A percentile compares a stretch with the other conserved stretches of the same genome.
These are phyloP conservation scores for Symmetrospora coprosmae DNA, from an alignment of 768 basidiomycete species.

Conservation along the genomic window DNA sequence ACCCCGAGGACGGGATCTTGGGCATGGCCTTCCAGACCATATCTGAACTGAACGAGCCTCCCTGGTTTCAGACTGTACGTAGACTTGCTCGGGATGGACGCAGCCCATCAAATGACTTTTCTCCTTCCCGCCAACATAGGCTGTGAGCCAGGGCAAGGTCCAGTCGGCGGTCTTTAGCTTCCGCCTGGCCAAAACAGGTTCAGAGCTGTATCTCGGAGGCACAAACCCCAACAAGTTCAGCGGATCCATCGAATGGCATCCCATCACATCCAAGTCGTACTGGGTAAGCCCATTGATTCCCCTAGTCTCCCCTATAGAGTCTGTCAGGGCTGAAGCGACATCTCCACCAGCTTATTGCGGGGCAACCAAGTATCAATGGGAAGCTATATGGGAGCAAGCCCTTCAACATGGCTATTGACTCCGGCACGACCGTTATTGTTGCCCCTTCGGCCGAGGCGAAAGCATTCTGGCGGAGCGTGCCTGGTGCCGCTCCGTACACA, in stretches of 20 bases:
- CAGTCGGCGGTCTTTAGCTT: conserved; percentile 28
- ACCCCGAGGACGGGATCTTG: conserved; percentile 29
- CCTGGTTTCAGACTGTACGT: conserved; percentile 28
- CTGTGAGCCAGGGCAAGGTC: conserved; percentile 24
- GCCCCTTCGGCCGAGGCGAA: conserved; percentile 39
- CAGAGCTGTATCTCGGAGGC: conserved; percentile 38
- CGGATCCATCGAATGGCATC: conserved; percentile 29
- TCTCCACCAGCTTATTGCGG: background rate
- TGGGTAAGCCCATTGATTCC: conserved; percentile 30
- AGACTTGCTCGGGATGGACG: background rate
- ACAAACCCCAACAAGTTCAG: conserved; percentile 31
- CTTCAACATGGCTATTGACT: conserved; percentile 30
- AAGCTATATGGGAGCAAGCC: background rate
- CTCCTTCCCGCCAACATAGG: too few relatives aligned
- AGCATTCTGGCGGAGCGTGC: conserved; percentile 39
- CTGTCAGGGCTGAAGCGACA: too few relatives aligned
- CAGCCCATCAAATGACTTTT: conserved; percentile 28
- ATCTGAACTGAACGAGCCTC: conserved; percentile 39
- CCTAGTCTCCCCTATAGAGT: too few relatives aligned
- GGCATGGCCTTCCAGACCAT: conserved; percentile 39
- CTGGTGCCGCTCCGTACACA: conserved; percentile 31
- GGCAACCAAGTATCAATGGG: background rate
- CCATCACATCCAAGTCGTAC: conserved; percentile 25
- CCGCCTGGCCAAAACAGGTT: conserved; percentile 25
- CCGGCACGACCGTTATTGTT: conserved; percentile 31